These are phyloP conservation scores for Fragilaria radians DNA, from an alignment of 108 stramenopile genomes.

Conservation along the genomic window DNA sequence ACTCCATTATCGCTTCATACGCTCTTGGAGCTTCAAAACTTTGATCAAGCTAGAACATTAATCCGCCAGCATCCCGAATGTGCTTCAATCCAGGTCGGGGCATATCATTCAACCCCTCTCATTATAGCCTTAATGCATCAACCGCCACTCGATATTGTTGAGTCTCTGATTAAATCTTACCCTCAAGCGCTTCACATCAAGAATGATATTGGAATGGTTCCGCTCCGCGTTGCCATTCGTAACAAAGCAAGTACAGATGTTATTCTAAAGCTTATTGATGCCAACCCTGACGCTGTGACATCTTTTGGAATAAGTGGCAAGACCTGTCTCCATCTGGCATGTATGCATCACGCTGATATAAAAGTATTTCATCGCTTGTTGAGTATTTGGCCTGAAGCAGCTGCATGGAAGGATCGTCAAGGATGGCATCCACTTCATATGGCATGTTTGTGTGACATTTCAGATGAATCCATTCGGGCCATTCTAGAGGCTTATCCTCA, in stretches of 20 bases:
- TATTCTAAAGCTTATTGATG: conserved; percentile 36
- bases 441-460: conserved; percentile 26
- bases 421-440: conserved; percentile 39
- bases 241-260: conserved; percentile 31
- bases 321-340: conserved; percentile 20
- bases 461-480: conserved; percentile 21
- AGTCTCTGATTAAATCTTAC: conserved; percentile 34
- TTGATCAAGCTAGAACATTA: conserved; percentile 28
- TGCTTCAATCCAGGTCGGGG: conserved; percentile 18
- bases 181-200: conserved; percentile 28
- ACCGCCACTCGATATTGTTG: conserved; percentile 29
- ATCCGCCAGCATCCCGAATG: conserved; percentile 24
- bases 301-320: conserved; percentile 42
- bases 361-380: conserved; percentile 2
- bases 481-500: conserved; percentile 34
- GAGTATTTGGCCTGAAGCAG: conserved; percentile 4
- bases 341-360: background rate
- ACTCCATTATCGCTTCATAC: background rate
- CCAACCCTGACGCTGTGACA: conserved; percentile 18
- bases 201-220: conserved; percentile 41
- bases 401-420: conserved; percentile 29
- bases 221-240: conserved; percentile 41
- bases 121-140: conserved; percentile 34
- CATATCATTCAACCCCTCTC: conserved; percentile 27
- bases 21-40: conserved; percentile 9